Base-by-base conservation (phyloP, 2,329 filamentous ascomycete genomes). In the Canariomyces notabilis region DNA sequence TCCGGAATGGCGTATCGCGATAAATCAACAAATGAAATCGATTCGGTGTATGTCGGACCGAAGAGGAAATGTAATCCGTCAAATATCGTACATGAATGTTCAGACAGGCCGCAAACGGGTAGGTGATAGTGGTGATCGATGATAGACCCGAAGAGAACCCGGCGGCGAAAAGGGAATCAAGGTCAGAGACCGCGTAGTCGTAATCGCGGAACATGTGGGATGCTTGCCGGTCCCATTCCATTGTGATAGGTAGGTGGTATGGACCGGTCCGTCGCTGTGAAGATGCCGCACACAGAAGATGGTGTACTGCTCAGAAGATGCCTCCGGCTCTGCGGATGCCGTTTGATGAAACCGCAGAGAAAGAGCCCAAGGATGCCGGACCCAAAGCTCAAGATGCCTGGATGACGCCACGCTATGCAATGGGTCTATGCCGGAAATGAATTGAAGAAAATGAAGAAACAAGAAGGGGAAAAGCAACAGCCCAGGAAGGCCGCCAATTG, bases 321-420 rank as follows among this genome's bases (percentile, higher is more conserved):
- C 29, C 38, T 26, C 22, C 35, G 39, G 46, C 44, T 39, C 42
- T 38, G 37, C 31, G 31, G 37, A 49, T 46, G 48, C 23, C 21
- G 26, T 31, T 44, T 45, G 41, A 46, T 34, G 41, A 33, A 35
- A 49, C 45, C 49, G 49, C 42, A 46, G 42, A 41, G 21, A 44
- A 19, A 43, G 47, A 50, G 48, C 44, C 48, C 36, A 42, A 36
- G 50, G 50, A 56, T 56, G 50, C 53, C 47, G 39, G 50, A 57
- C 52, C 56, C 55, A 51, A 52, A 48, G 49, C 44, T 40, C 50
- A 35, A 42, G 20, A 48, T 49, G 52, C 48, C 39, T 26, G 49
- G 50, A 51, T 45, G 44, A 53, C 48, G 48, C 52, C 49, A 52
- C 49, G 54, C 53, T 52, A 57, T 57, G 56, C 56, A 50, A 55